phyloP scores from a whole-genome alignment of 1,284 basidiomycete species.

The Kwoniella shivajii region DNA sequence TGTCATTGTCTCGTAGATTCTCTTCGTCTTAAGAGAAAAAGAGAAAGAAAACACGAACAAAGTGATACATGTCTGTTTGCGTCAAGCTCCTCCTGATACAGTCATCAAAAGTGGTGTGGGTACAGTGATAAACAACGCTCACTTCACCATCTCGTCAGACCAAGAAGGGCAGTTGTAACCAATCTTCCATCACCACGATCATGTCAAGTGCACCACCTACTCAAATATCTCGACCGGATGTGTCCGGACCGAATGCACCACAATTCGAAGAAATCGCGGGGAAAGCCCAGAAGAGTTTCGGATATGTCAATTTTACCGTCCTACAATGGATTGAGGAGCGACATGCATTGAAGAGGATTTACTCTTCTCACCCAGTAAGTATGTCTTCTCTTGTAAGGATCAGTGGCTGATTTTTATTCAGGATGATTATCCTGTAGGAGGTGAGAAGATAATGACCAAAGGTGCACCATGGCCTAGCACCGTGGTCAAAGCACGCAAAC shows the following conservation, averaged over 20 bases:
- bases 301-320: slow-evolving; percentile 3
- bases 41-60: no score
- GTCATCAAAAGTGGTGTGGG: not conserved
- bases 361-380: slow-evolving; percentile 6
- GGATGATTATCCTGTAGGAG: slow-evolving; percentile 4
- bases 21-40: no score
- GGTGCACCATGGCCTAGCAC: slow-evolving; percentile 3
- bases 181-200: not conserved
- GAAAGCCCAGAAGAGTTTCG: slow-evolving; percentile 5
- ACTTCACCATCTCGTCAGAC: no score
- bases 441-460: slow-evolving; percentile 7
- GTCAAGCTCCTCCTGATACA: not conserved
- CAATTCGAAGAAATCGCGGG: slow-evolving; percentile 3
- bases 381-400: no score
- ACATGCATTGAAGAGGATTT: slow-evolving; percentile 6
- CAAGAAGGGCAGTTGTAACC: not conserved
- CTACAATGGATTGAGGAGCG: slow-evolving; percentile 4
- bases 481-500: not conserved
- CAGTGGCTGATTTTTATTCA: no score
- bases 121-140: no score
- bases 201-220: slow-evolving; percentile 4
- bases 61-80: no score
- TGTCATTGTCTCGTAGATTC: no score
- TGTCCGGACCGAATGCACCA: slow-evolving; percentile 5
- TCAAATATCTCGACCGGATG: slow-evolving; percentile 7